These are phyloP conservation scores for Echria macrotheca DNA, from an alignment of 495 filamentous ascomycete genomes.

Conservation along the genomic window DNA sequence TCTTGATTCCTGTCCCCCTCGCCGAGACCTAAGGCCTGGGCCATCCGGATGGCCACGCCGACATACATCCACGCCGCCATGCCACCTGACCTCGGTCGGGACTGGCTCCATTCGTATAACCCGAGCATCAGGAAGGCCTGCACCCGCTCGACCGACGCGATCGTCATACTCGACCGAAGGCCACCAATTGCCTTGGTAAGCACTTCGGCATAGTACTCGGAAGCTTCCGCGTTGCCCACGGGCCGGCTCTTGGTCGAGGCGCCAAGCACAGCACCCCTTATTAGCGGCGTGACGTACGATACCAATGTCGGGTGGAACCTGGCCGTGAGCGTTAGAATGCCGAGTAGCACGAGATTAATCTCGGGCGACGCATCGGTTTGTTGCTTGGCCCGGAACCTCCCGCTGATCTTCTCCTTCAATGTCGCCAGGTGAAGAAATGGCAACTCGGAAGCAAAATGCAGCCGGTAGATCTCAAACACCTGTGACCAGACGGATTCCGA, in stretches of 20 bases:
- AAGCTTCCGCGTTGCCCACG: too few relatives aligned
- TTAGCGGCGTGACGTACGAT: conserved; percentile 46
- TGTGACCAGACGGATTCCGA: conserved; percentile 66
- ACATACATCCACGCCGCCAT: conserved; percentile 73
- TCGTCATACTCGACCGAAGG: conserved; percentile 49
- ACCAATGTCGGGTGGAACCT: conserved; percentile 69
- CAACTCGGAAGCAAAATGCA: conserved; percentile 75
- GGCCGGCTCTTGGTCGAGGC: too few relatives aligned
- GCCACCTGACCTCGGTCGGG: conserved; percentile 50
- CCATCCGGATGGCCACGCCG: conserved; percentile 68
- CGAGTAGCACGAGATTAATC: conserved; percentile 63
- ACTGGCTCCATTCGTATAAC: conserved; percentile 80
- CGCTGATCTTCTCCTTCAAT: conserved; percentile 54
- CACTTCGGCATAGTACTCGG: conserved; percentile 73
- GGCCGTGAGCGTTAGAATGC: conserved; percentile 72
- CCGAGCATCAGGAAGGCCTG: conserved; percentile 79
- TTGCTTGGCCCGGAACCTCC: conserved; percentile 34
- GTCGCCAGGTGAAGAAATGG: conserved; percentile 79
- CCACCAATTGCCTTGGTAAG: conserved; percentile 60
- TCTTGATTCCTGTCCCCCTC: conserved; percentile 48
- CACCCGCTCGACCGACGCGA: conserved; percentile 60
- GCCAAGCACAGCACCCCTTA: conserved; percentile 35
- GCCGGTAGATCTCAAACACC: conserved; percentile 73
- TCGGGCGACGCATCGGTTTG: conserved; percentile 43
- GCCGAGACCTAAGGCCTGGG: conserved; percentile 65